Evolutionary conservation across 257 asterid species (phyloP).

Genomic region (Marsdenia floribunda): DNA sequence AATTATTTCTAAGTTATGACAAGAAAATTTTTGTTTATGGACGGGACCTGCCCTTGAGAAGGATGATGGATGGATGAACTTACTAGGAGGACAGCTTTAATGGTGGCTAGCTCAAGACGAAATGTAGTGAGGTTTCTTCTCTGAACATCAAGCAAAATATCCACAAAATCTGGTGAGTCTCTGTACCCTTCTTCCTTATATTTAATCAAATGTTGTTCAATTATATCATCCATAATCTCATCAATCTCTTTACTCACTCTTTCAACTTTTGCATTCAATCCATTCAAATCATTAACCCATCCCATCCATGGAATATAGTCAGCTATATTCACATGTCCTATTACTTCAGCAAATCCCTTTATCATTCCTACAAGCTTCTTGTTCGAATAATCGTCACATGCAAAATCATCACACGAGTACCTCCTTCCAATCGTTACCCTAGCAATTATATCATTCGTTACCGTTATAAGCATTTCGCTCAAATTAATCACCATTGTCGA

Average conservation of each 20-base stretch:
- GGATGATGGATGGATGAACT: too few relatives aligned
- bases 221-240: conserved; percentile 27
- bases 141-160: conserved; percentile 31
- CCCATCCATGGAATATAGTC: conserved; percentile 15
- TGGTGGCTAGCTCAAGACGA: conserved; percentile 22
- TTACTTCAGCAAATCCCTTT: background rate
- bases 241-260: conserved; percentile 20
- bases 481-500: background rate
- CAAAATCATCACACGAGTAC: background rate
- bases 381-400: background rate
- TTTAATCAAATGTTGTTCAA: conserved; percentile 12
- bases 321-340: background rate
- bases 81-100: conserved; percentile 49
- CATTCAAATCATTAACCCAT: conserved; percentile 32
- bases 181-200: too few relatives aligned
- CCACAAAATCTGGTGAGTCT: conserved; percentile 21
- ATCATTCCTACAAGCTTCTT: background rate
- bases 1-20: too few relatives aligned
- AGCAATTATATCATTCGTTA: conserved; percentile 7
- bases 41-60: too few relatives aligned
- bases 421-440: conserved; percentile 23
- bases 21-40: too few relatives aligned
- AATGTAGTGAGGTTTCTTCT: conserved; percentile 14
- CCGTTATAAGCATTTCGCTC: background rate
- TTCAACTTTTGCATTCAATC: conserved; percentile 27